Evolutionary conservation across 2,329 filamentous ascomycete species (phyloP), one percentile per base, ranked within the genome.

Genomic region (Botrytis elliptica): DNA sequence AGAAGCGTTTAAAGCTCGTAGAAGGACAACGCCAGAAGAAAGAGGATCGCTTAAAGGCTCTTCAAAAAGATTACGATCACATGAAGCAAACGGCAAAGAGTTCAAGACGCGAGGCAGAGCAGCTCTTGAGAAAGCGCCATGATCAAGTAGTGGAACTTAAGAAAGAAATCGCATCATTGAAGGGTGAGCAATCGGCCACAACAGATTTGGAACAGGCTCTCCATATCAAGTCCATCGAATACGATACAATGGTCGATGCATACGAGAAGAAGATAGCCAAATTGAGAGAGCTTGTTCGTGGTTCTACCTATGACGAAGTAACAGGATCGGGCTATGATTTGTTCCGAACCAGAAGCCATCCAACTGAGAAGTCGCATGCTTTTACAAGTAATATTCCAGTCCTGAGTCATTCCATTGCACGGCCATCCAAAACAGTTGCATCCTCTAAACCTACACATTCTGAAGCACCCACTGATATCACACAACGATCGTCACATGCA

Each of bases 131-230:
- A 71, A 86, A 85, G 75, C 88, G 88, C 72, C 88, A 90, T 74
- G 83, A 84, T 57, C 88, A 88, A 80, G 88, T 90, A 74, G 82
- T 85, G 14, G 84, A 87, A 62, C 84, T 91, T 12, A 88, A 87
- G 80, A 86, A 85, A 76, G 86, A 88, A 76, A 80, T 89, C 57
- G 84, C 83, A 74, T 81, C 81, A 0, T 80, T 89, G 4, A 86
- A 86, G 77, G 73, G 74, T 18, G 67, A 75, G 40, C 74, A 77
- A 14, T 73, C 74, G 29, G 75, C 65, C 16, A 52, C 64, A 25
- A 66, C 73, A 44, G 75, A 78, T 40, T 69, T 77, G n/a, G 72
- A 77, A 59, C 70, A 75, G 29, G 55, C 72, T 40, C 59, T 79
- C 42, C 71, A 76, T 36, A 73, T 75, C 36, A 78, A 76, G 63